Conservation (phyloP, 2,329 filamentous ascomycete species). For the Ceratocystis colombiana region DNA sequence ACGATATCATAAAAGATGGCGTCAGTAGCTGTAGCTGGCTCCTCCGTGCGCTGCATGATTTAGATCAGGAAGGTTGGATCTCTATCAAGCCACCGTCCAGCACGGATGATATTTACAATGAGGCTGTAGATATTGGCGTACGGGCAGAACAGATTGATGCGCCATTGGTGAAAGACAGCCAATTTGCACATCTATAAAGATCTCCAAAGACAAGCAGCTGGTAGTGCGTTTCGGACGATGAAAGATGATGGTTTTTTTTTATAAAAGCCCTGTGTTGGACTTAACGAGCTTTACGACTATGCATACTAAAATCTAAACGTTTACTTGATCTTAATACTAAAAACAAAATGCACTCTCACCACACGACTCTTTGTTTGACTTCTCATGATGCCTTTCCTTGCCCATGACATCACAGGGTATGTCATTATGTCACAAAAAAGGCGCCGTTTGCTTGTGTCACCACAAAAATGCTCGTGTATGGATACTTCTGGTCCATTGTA, state of each 20-base stretch:
- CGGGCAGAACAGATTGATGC: slow-evolving; percentile 22
- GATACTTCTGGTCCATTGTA: slow-evolving; percentile 10
- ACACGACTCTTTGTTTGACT: too few species aligned
- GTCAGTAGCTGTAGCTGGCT: slow-evolving; percentile 24
- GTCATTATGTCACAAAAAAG: neutral
- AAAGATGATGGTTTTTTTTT: too few species aligned
- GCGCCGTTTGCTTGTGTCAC: neutral
- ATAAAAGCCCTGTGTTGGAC: too few species aligned
- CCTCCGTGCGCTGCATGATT: slow-evolving; percentile 18
- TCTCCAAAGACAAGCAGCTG: too few species aligned
- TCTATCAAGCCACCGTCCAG: slow-evolving; percentile 15
- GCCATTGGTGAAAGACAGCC: slow-evolving; percentile 19
- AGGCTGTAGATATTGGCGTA: slow-evolving; percentile 18
- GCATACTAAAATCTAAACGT: too few species aligned
- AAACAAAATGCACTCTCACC: too few species aligned
- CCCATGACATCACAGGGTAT: neutral
- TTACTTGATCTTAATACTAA: too few species aligned
- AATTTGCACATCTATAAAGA: slow-evolving; percentile 14
- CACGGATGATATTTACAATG: slow-evolving; percentile 21
- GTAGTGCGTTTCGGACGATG: too few species aligned
- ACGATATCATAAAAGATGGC: slow-evolving; percentile 20
- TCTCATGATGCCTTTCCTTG: neutral
- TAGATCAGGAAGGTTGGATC: slow-evolving; percentile 25
- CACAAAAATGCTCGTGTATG: neutral
- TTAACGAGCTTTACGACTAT: too few species aligned